phyloP scores from a whole-genome alignment of 2,329 filamentous ascomycete genomes.

The Colletotrichum kahawae region DNA sequence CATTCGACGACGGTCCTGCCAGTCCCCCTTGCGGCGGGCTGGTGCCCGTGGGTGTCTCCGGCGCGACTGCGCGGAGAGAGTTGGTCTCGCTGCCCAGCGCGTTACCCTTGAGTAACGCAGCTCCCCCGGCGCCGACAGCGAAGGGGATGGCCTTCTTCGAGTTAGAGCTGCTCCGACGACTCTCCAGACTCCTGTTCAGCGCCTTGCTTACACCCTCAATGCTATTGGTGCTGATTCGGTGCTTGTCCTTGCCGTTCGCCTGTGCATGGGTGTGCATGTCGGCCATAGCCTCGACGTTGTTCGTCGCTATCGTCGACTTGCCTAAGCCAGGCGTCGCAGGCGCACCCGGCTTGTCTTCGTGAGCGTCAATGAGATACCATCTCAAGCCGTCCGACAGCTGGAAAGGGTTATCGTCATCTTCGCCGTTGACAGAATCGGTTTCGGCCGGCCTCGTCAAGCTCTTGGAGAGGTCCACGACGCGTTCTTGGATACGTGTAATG shows the following conservation, averaged over 20 bases:
- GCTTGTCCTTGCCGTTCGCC: slow-evolving; percentile 47
- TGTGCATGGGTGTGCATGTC: slow-evolving; percentile 63
- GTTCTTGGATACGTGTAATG: slow-evolving; percentile 89
- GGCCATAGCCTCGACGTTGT: slow-evolving; percentile 84
- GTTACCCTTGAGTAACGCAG: slow-evolving; percentile 49
- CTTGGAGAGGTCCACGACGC: slow-evolving; percentile 89
- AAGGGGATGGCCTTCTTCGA: slow-evolving; percentile 78
- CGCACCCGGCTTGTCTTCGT: slow-evolving; percentile 89
- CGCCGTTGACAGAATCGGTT: slow-evolving; percentile 53
- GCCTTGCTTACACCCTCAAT: slow-evolving; percentile 79
- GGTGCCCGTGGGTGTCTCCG: slow-evolving; percentile 44
- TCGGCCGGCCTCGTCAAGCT: slow-evolving; percentile 58
- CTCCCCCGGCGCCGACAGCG: slow-evolving; percentile 41
- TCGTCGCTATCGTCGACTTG: slow-evolving; percentile 89
- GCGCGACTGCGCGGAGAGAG: slow-evolving; percentile 55
- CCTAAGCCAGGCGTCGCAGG: slow-evolving; percentile 91
- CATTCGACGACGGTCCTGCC: slow-evolving; percentile 6
- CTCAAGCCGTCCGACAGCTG: slow-evolving; percentile 92
- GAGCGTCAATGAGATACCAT: slow-evolving; percentile 95
- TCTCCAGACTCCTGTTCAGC: slow-evolving; percentile 87
- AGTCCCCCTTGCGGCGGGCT: slow-evolving; percentile 44
- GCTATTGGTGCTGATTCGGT: slow-evolving; percentile 53
- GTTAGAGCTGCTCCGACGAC: slow-evolving; percentile 83
- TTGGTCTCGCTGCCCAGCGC: slow-evolving; percentile 64
- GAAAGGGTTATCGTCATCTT: slow-evolving; percentile 95